Evolutionary conservation across 2,329 filamentous ascomycete species (phyloP).

Genomic region (Hymenoscyphus linearis): DNA sequence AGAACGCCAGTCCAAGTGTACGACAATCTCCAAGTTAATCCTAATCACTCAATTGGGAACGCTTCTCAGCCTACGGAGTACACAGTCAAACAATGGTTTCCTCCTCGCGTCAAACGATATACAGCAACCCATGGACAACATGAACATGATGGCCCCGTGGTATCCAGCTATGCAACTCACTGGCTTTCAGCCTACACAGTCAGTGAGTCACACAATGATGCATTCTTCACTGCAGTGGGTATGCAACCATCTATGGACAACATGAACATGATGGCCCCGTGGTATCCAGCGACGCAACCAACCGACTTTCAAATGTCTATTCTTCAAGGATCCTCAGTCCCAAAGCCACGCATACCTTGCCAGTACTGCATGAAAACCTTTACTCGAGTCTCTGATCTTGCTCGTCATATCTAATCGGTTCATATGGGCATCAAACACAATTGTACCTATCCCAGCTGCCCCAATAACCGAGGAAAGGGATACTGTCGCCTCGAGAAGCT

Average conservation of each 20-base stretch:
- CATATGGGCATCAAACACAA: conserved; percentile 18
- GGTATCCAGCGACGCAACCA: neutral
- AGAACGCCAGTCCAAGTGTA: neutral
- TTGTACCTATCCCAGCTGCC: conserved; percentile 10
- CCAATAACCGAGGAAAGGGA: conserved; percentile 17
- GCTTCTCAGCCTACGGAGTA: neutral
- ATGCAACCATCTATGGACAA: neutral
- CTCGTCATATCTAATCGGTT: conserved; percentile 15
- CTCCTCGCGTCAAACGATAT: neutral
- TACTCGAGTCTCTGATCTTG: conserved; percentile 11
- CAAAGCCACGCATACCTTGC: conserved; percentile 2
- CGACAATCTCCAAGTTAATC: neutral
- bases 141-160: neutral
- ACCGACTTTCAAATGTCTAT: neutral
- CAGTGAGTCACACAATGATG: no score
- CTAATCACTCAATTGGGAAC: neutral
- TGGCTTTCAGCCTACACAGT: neutral
- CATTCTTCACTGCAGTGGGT: neutral
- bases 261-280: neutral
- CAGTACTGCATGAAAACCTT: conserved; percentile 16
- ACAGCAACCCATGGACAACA: neutral
- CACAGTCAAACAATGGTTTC: no score
- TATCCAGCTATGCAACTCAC: neutral
- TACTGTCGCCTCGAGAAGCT: conserved; percentile 20
- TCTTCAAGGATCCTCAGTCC: neutral